Conservation (phyloP, 345 rosid species). For the Populus simonii region DNA sequence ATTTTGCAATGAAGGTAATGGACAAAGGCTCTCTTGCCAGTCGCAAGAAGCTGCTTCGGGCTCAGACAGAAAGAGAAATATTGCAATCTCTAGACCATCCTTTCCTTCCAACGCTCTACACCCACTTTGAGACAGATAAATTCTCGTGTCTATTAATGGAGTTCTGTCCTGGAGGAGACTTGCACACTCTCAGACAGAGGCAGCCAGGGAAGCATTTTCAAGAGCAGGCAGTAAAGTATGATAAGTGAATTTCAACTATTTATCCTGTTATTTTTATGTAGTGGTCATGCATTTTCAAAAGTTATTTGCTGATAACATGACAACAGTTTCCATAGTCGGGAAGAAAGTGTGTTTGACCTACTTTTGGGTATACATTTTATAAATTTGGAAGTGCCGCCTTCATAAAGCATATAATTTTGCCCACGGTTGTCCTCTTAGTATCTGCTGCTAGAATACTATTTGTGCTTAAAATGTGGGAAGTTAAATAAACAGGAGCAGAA, state of each 20-base stretch:
- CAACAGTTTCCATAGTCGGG: background rate
- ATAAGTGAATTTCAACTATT: slow-evolving; percentile 19
- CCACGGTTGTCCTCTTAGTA: background rate
- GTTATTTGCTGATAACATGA: background rate
- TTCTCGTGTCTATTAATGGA: slow-evolving; percentile 94
- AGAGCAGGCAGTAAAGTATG: slow-evolving; percentile 90
- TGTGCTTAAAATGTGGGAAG: background rate
- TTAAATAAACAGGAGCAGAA: background rate
- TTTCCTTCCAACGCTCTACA: slow-evolving; percentile 84
- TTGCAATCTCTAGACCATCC: slow-evolving; percentile 86
- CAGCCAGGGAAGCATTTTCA: slow-evolving; percentile 86
- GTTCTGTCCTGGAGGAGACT: slow-evolving; percentile 89
- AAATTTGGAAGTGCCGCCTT: background rate
- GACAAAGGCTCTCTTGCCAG: slow-evolving; percentile 85
- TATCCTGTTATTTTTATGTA: slow-evolving; percentile 11
- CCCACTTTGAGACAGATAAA: slow-evolving; percentile 88
- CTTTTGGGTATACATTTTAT: background rate
- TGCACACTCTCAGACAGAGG: slow-evolving; percentile 89
- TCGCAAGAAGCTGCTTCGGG: slow-evolving; percentile 87
- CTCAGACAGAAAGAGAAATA: slow-evolving; percentile 92
- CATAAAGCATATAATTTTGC: background rate
- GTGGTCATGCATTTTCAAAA: slow-evolving; percentile 2
- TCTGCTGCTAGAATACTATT: background rate
- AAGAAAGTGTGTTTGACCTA: background rate
- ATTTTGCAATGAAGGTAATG: slow-evolving; percentile 95